phyloP scores from a whole-genome alignment of 2,329 filamentous ascomycete species.

The Blastomyces gilchristii region DNA sequence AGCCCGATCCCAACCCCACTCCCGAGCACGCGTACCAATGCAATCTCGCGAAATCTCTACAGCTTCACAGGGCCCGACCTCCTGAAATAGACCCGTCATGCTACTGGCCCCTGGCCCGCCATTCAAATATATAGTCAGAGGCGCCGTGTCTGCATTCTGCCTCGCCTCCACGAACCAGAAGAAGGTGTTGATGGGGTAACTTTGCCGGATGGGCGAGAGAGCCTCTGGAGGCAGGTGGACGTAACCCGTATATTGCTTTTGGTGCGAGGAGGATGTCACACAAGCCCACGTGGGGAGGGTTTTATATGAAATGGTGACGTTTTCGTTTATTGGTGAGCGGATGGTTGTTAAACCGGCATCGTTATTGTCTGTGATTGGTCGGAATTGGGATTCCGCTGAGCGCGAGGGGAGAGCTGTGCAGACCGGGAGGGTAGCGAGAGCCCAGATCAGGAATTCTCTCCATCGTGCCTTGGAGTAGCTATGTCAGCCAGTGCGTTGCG shows the following conservation, averaged over 20 bases:
- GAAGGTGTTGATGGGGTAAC: slow-evolving; percentile 14
- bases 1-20: slow-evolving; percentile 46
- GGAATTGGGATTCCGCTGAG: neutral
- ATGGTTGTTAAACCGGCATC: slow-evolving; percentile 45
- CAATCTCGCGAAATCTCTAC: slow-evolving; percentile 26
- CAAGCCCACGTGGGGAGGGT: slow-evolving; percentile 45
- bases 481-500: neutral
- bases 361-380: slow-evolving; percentile 6
- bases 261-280: slow-evolving; percentile 45
- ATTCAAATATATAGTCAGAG: slow-evolving; percentile 37
- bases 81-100: slow-evolving; percentile 33
- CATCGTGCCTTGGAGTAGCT: neutral
- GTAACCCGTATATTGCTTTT: slow-evolving; percentile 27
- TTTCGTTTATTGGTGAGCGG: slow-evolving; percentile 48
- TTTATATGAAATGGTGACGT: slow-evolving; percentile 60
- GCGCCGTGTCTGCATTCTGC: slow-evolving; percentile 34
- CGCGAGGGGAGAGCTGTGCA: neutral
- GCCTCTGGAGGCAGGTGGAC: slow-evolving; percentile 12
- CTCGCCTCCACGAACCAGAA: slow-evolving; percentile 42
- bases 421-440: neutral
- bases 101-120: slow-evolving; percentile 39
- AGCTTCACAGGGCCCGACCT: slow-evolving; percentile 38
- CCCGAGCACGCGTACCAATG: slow-evolving; percentile 33
- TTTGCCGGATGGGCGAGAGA: slow-evolving; percentile 10
- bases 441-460: neutral